Conservation (phyloP, 2,329 filamentous ascomycete genomes). For the Botrytis hyacinthi region DNA sequence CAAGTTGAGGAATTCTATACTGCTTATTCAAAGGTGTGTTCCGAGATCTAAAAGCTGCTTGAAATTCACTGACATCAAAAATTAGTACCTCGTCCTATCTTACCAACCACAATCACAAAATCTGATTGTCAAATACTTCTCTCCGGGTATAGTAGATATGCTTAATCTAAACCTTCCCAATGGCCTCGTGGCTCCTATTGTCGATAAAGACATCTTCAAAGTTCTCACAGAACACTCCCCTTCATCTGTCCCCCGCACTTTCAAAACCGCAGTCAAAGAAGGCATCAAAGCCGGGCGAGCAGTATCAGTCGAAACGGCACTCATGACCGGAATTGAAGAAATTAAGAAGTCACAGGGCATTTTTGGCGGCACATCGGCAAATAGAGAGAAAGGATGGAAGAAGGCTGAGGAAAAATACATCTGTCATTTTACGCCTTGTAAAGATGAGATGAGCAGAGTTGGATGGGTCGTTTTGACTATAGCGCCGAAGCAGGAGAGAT, state of each 20-base stretch:
- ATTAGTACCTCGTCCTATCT: constrained; percentile 43
- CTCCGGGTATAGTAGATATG: constrained; percentile 47
- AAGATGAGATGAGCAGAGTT: constrained; percentile 40
- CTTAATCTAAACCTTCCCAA: constrained; percentile 44
- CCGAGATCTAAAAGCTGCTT: not conserved
- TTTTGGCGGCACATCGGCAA: constrained; percentile 16
- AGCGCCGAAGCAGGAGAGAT: constrained; percentile 30
- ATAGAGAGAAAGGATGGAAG: constrained; percentile 18
- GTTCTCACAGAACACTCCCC: constrained; percentile 48
- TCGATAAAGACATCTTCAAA: constrained; percentile 53
- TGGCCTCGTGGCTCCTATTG: constrained; percentile 40
- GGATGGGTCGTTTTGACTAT: constrained; percentile 41
- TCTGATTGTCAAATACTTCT: constrained; percentile 49
- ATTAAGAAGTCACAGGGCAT: constrained; percentile 27
- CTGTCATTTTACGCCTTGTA: constrained; percentile 46
- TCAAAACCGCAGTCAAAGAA: constrained; percentile 47
- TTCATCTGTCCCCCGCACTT: constrained; percentile 44
- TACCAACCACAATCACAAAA: constrained; percentile 33
- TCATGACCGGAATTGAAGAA: constrained; percentile 33
- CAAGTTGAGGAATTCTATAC: constrained; percentile 46
- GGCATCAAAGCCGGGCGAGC: constrained; percentile 29
- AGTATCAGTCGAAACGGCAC: constrained; percentile 35
- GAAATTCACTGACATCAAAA: constrained; percentile 17
- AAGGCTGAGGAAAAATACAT: constrained; percentile 34
- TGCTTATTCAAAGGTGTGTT: constrained; percentile 43